A percentile compares a stretch with the other conserved stretches of the same genome.
Conservation (phyloP, 2,329 filamentous ascomycete species). For the Penicillium sclerotiorum region DNA sequence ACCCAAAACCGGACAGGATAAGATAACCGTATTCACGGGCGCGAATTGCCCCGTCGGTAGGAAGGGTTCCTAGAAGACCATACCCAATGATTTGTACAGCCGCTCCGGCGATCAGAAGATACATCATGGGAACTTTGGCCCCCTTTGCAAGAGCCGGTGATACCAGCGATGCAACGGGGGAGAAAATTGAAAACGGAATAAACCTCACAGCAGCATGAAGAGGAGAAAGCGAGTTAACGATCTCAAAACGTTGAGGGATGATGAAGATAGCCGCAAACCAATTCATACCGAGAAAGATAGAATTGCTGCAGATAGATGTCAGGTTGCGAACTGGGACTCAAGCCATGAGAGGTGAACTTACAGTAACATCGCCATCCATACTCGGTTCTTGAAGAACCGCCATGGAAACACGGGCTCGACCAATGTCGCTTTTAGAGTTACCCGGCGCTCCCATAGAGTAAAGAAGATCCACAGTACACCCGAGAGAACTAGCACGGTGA, state of each 20-base stretch:
- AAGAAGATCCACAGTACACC: slow-evolving; percentile 2
- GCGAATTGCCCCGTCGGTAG: not conserved
- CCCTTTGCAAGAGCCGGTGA: not conserved
- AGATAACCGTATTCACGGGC: slow-evolving; percentile 8
- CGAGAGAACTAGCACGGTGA: slow-evolving; percentile 1
- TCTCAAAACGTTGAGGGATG: slow-evolving; percentile 10
- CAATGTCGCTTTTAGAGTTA: not conserved
- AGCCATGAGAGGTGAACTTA: slow-evolving; percentile 4
- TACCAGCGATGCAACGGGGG: slow-evolving; percentile 1
- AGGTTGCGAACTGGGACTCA: not conserved
- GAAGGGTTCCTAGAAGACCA: slow-evolving; percentile 2
- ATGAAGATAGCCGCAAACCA: slow-evolving; percentile 11
- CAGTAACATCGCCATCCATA: slow-evolving; percentile 14
- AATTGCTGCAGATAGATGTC: not conserved
- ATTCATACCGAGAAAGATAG: slow-evolving; percentile 1
- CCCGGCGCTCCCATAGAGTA: slow-evolving; percentile 1
- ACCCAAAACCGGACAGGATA: slow-evolving; percentile 4
- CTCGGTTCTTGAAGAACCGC: slow-evolving; percentile 14
- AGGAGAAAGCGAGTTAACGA: slow-evolving; percentile 7
- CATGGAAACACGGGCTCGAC: slow-evolving; percentile 15
- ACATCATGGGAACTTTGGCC: slow-evolving; percentile 1
- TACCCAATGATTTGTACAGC: not conserved
- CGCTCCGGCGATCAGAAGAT: not conserved
- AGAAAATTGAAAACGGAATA: slow-evolving; percentile 5
- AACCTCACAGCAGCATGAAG: slow-evolving; percentile 5